Conservation (phyloP, 352 stramenopile genomes). For the Phytophthora cactorum region DNA sequence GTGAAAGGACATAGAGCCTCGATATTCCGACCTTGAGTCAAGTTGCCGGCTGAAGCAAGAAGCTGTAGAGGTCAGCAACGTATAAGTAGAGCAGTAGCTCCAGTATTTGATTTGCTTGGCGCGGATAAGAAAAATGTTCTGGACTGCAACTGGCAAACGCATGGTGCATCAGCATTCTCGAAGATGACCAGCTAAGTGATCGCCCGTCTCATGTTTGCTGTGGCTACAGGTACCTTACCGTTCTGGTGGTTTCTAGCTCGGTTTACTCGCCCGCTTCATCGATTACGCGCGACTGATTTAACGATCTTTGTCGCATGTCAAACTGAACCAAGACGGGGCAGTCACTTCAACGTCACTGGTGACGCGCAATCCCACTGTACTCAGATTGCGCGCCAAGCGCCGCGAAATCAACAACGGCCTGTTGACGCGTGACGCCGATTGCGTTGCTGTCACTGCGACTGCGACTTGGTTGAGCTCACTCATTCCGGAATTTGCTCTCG, state of each 20-base stretch:
- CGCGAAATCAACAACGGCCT: constrained; percentile 23
- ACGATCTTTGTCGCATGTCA: constrained; percentile 14
- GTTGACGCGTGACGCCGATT: constrained; percentile 23
- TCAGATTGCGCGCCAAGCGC: constrained; percentile 19
- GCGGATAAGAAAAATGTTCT: too few species aligned
- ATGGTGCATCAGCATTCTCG: too few species aligned
- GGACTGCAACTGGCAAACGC: too few species aligned
- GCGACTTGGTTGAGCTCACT: constrained; percentile 12
- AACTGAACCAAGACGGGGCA: constrained; percentile 21
- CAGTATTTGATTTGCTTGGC: too few species aligned
- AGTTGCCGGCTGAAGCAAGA: too few species aligned
- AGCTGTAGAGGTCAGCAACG: too few species aligned
- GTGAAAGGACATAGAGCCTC: background rate
- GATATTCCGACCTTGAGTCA: background rate
- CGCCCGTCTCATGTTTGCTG: background rate
- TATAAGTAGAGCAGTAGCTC: too few species aligned
- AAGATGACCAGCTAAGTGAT: background rate
- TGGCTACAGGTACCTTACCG: too few species aligned
- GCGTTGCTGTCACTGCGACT: background rate
- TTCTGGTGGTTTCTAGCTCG: background rate
- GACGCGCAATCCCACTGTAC: constrained; percentile 16
- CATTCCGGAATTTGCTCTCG: constrained; percentile 32
- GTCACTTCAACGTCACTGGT: constrained; percentile 20
- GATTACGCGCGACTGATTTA: background rate
- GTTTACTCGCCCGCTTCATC: background rate